Evolutionary conservation across 257 asterid genomes (phyloP).

Genomic region (Pogostemon cablin): DNA sequence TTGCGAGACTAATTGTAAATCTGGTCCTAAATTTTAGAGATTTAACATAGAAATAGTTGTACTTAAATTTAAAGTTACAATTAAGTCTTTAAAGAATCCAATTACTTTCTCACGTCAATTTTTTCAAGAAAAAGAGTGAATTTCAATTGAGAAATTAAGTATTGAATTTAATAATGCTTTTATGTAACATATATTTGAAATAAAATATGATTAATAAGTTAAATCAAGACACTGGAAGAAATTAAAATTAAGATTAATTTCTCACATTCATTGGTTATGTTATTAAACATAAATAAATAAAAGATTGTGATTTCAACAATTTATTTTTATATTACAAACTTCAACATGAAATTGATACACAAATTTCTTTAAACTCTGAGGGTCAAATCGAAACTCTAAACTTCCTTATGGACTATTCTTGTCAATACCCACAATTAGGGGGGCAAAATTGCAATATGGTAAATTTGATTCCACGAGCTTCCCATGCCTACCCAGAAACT

Average conservation of each 20-base stretch:
- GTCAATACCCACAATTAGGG: neutral
- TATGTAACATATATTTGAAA: too few relatives aligned
- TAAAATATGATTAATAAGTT: too few relatives aligned
- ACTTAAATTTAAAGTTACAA: neutral
- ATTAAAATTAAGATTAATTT: too few relatives aligned
- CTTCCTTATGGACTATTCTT: neutral
- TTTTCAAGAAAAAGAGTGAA: too few relatives aligned
- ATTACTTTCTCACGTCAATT: too few relatives aligned
- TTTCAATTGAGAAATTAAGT: too few relatives aligned
- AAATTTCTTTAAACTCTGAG: neutral
- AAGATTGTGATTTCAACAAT: neutral
- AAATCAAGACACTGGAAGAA: too few relatives aligned
- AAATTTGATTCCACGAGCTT: slow-evolving; percentile 34
- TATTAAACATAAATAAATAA: neutral
- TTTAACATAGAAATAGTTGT: neutral
- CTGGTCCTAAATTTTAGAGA: neutral
- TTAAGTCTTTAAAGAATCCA: neutral
- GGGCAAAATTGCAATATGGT: neutral
- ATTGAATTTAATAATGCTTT: too few relatives aligned
- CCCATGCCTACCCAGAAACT: neutral
- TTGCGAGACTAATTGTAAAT: neutral
- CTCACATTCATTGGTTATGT: too few relatives aligned
- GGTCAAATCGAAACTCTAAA: neutral
- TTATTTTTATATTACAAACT: neutral
- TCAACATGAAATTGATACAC: neutral